Base-by-base conservation (phyloP, 495 filamentous ascomycete species). In the Aspergillus affinis region DNA sequence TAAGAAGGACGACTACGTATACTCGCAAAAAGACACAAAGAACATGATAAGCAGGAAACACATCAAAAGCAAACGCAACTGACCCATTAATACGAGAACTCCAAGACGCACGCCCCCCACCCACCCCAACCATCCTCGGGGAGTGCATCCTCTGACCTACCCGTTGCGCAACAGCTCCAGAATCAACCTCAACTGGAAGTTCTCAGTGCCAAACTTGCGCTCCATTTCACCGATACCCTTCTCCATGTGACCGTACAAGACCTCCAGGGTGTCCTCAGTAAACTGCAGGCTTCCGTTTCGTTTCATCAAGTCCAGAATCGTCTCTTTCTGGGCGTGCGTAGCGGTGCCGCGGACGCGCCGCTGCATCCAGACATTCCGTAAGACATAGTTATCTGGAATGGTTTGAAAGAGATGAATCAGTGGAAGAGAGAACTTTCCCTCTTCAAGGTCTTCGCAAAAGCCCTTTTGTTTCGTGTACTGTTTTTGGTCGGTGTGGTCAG, bases 111-210 rank as follows among this genome's bases (percentile, higher is more conserved):
- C 23, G 23, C 23, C 23, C 23, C 23, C 23, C 23, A 26, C 23
- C 23, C 23, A 26, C 4, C 23, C 23, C 23, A 26, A 2, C 23
- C 23, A 26, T 4, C 23, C 4, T 26, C 23, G 23, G 23, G 23
- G 23, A 2, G 23, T 4, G 23, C 23, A 26, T 4, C 23, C 23
- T 26, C 23, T 26, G 23, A 26, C 44, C 44, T 55, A 55, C 15
- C 18, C 41, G 17, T 55, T 55, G 13, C 53, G 53, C 54, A 57
- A 57, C 54, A 57, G 7, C 54, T 57, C 54, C 44, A 57, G 6
- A 48, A 57, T 57, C 41, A 57, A 48, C 44, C 41, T n/a, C 32
- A 57, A 19, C 54, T 57, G 54, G 54, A 57, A 57, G 15, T 57
- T 57, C 41, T 57, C 54, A 4, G 12, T n/a, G 18, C 41, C 54